Conservation (phyloP, 1,284 basidiomycete genomes). For the Marasmius oreades region DNA sequence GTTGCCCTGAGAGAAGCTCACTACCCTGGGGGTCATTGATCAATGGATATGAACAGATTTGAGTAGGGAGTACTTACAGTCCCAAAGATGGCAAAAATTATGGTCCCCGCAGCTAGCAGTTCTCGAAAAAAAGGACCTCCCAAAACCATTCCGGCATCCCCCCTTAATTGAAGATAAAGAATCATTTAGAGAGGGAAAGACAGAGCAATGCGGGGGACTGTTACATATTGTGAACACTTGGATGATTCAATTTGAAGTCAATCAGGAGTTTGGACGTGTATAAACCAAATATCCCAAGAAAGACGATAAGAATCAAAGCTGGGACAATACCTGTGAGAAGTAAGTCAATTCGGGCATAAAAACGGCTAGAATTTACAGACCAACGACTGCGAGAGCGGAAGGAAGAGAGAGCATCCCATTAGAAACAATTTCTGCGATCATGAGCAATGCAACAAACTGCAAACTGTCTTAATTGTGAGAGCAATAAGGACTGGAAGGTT, state of each 20-base stretch:
- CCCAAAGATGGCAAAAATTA: constrained; percentile 48
- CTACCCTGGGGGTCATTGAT: constrained; percentile 34
- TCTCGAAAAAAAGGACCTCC: constrained; percentile 49
- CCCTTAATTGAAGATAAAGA: constrained; percentile 26
- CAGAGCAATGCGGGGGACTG: not conserved
- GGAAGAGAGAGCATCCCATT: constrained; percentile 58
- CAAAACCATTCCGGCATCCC: constrained; percentile 51
- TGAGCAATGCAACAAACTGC: constrained; percentile 46
- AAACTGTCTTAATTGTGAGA: not conserved
- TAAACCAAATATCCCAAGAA: constrained; percentile 50
- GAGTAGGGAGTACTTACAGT: constrained; percentile 29
- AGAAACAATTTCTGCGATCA: constrained; percentile 59
- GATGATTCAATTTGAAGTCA: constrained; percentile 57
- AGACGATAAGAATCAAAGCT: constrained; percentile 50
- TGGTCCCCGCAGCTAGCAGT: constrained; percentile 41
- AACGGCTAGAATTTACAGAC: constrained; percentile 23
- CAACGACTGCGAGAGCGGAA: constrained; percentile 49
- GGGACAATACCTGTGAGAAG: constrained; percentile 43
- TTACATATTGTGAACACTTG: constrained; percentile 53
- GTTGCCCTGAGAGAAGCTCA: constrained; percentile 46
- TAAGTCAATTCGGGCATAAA: not conserved
- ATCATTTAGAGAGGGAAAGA: not conserved
- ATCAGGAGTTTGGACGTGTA: constrained; percentile 53
- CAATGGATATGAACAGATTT: too few species aligned
- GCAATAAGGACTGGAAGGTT: not conserved